Evolutionary conservation across 257 asterid species (phyloP), one percentile per base, ranked within the genome.

Genomic region (Forsythia viridissima): DNA sequence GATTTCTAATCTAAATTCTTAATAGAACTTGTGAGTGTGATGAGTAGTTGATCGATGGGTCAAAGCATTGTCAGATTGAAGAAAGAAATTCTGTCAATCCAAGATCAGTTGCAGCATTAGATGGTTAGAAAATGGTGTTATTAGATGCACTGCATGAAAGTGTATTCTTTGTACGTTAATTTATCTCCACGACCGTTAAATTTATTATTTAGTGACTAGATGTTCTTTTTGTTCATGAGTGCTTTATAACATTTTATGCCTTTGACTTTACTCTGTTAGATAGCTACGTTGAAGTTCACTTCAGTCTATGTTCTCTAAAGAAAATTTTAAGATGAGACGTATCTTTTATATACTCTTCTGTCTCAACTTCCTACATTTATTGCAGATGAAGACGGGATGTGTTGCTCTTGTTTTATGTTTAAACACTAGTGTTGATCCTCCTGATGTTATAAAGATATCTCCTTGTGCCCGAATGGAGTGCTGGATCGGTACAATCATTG

Each of bases 401-500:
- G 98, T 92, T 86, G 99, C 97, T 85, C 94, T 96, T 78, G 99
- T 96, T 72, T 73, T 96, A 82, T 96, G 99, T 88, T 87, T 96
- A 86, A 96, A 96, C 91, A 93, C 94, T 84, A 90, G 94, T 40
- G 94, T 96, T 61, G 99, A 96, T 80, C 99, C 99, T 44, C 99
- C 99, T 80, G 98, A 96, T 88, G 98, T 96, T 30, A 93, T 96
- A 84, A 96, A 96, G 96, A 96, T 96, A 83, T 91, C 99, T 78
- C 98, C 99, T 82, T 93, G 99, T 91, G 98, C 99, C 59, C 92
- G 99, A 73, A 90, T 96, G 97, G 99, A 96, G 84, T 96, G 98
- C 89, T 96, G 98, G 99, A 92, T 93, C 67, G 99, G 99, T 96
- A 93, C 80, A 74, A 69, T 80, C 80, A 63, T 72, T 80, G 63